phyloP scores from a whole-genome alignment of 768 basidiomycete genomes.

The Leccinum aurantiacum region DNA sequence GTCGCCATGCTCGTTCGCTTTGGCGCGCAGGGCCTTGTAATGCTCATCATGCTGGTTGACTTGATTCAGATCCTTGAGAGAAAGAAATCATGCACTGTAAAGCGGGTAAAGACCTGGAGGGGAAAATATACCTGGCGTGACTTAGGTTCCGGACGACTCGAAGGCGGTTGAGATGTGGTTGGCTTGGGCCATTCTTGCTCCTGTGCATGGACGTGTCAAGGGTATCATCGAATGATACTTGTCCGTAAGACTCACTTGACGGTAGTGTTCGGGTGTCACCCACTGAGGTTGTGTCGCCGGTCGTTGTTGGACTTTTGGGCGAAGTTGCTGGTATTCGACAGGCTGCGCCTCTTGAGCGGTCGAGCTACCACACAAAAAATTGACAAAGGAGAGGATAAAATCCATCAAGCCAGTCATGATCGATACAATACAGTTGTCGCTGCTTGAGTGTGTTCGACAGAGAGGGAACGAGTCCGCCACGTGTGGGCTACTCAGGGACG shows the following conservation, averaged over 20 bases:
- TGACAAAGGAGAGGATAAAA: constrained; percentile 25
- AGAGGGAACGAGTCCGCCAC: neutral
- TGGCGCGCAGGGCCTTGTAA: constrained; percentile 68
- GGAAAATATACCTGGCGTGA: constrained; percentile 18
- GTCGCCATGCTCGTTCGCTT: constrained; percentile 79
- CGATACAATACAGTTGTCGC: neutral
- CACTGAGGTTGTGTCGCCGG: constrained; percentile 2
- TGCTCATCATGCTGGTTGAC: constrained; percentile 67
- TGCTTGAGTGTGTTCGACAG: neutral
- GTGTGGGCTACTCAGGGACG: neutral
- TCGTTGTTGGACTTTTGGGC: constrained; percentile 1
- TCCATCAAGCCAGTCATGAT: constrained; percentile 29
- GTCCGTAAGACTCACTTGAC: constrained; percentile 17
- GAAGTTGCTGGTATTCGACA: constrained; percentile 1
- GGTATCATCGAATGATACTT: neutral
- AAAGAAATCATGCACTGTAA: neutral
- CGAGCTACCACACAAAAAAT: constrained; percentile 25
- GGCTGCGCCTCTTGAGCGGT: constrained; percentile 11
- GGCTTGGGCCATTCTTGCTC: constrained; percentile 17
- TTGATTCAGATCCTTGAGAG: constrained; percentile 52
- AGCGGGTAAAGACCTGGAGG: neutral
- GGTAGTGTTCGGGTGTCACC: constrained; percentile 6
- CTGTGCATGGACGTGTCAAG: constrained; percentile 11
- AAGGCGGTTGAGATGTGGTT: constrained; percentile 6
- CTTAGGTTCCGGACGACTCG: constrained; percentile 11